Base-by-base conservation (phyloP, 176 grass and related monocot genomes). In the Triticum dicoccoides region DNA sequence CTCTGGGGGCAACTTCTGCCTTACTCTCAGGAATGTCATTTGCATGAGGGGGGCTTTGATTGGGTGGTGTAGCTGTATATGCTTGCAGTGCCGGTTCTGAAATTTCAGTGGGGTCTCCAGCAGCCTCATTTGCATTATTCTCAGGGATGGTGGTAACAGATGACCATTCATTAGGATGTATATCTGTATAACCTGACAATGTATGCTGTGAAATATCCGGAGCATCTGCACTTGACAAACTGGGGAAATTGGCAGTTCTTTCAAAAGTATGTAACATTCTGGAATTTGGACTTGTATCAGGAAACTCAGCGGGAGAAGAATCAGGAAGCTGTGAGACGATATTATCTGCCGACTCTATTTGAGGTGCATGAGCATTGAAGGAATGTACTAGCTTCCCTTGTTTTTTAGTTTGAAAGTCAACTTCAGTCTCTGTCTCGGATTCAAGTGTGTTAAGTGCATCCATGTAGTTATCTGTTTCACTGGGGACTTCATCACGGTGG, bases 391-490 rank as follows among this genome's bases (percentile, higher is more conserved):
- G 29, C 18, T 51, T 81, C 61, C 91, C 81, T 82, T 69, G 90
- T 61, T 63, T 86, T 83, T 98, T 96, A 39, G 86, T 92, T 87
- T 82, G 79, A 81, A 65, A 88, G 44, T 91, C 97, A 70, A 45
- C 20, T 85, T 99, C 97, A 42, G 90, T 91, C 79, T 99, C 94
- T 85, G 94, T 88, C 87, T 99, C 97, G 34, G 94, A 96, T 85
- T 99, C 97, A 78, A 96, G 79, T 45, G 89, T 99, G 42, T 94
- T 96, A 38, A 94, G 87, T 87, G 97, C 97, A 91, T 99, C 97
- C 80, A 96, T 77, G 80, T 96, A 99, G 83, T 93, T 96, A 30
- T 99, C 97, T 65, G 90, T 62, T 86, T 96, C 97, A 91, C 92
- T 88, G 77, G 84, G 74, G 45, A 91, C 84, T 82, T 91, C 92